These are phyloP conservation scores for Botrytis fragariae DNA, from an alignment of 2,329 filamentous ascomycete species.

Conservation along the genomic window DNA sequence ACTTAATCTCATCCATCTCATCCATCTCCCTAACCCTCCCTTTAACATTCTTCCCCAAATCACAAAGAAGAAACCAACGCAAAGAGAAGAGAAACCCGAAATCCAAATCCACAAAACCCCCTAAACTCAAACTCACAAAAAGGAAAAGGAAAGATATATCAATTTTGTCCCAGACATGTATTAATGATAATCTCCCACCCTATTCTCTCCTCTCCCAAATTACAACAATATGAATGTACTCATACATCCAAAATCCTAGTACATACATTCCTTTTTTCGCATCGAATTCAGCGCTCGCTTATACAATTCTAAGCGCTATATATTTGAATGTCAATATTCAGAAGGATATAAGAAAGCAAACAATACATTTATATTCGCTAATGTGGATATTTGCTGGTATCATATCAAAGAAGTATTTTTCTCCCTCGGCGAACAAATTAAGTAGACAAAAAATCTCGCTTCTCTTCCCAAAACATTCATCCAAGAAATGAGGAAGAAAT, in stretches of 20 bases:
- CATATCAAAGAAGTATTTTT: constrained; percentile 6
- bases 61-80: neutral
- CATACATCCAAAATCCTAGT: too few relatives aligned
- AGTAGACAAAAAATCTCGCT: neutral
- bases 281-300: neutral
- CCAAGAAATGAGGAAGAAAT: neutral
- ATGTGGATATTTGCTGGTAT: constrained; percentile 10
- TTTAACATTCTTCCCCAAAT: neutral
- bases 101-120: neutral
- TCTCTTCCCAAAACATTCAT: neutral
- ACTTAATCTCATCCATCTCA: neutral
- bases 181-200: neutral
- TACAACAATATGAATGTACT: neutral
- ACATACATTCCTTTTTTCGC: neutral
- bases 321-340: neutral
- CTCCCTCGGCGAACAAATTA: neutral
- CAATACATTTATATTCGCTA: constrained; percentile 15
- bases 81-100: neutral
- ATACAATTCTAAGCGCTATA: neutral
- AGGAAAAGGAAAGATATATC: neutral
- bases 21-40: neutral
- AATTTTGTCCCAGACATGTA: neutral
- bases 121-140: neutral
- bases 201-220: neutral
- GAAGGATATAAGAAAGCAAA: neutral